Evolutionary conservation across 306 rosid species (phyloP).

Genomic region (Pueraria montana): DNA sequence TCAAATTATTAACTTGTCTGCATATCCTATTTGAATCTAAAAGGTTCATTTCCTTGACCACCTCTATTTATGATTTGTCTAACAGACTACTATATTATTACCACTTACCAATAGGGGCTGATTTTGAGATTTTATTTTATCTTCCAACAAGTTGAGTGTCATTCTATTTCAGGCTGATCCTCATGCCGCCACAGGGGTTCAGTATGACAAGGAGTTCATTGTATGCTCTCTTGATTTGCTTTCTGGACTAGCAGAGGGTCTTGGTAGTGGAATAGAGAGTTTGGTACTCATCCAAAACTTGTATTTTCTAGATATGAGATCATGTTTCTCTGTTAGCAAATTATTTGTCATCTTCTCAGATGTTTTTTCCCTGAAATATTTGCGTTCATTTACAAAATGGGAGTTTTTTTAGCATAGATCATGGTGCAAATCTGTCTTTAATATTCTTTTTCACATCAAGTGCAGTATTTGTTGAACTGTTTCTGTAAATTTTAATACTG

Average conservation of each 20-base stretch:
- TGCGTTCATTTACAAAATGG: background rate
- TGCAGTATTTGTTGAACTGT: background rate
- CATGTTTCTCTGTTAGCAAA: slow-evolving; percentile 17
- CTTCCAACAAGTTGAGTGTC: slow-evolving; percentile 36
- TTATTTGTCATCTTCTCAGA: slow-evolving; percentile 42
- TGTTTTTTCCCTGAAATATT: slow-evolving; percentile 34
- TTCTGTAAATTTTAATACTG: background rate
- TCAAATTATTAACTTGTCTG: slow-evolving; percentile 13
- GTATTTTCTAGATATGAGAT: slow-evolving; percentile 27
- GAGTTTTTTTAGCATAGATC: no score
- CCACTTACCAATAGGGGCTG: slow-evolving; percentile 5
- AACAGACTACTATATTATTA: background rate
- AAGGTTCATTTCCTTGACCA: slow-evolving; percentile 28
- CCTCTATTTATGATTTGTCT: slow-evolving; percentile 17
- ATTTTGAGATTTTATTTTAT: slow-evolving; percentile 44
- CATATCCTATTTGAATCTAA: background rate
- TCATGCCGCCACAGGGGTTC: slow-evolving; percentile 75
- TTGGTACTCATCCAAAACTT: slow-evolving; percentile 69
- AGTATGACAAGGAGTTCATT: slow-evolving; percentile 91
- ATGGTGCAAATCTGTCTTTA: background rate
- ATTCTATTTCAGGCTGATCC: slow-evolving; percentile 83
- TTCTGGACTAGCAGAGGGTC: slow-evolving; percentile 99
- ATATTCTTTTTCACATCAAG: background rate
- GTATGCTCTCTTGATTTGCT: slow-evolving; percentile 98
- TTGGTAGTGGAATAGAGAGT: slow-evolving; percentile 98